phyloP scores from a whole-genome alignment of 257 asterid species.

The Fraxinus cuspidata region DNA sequence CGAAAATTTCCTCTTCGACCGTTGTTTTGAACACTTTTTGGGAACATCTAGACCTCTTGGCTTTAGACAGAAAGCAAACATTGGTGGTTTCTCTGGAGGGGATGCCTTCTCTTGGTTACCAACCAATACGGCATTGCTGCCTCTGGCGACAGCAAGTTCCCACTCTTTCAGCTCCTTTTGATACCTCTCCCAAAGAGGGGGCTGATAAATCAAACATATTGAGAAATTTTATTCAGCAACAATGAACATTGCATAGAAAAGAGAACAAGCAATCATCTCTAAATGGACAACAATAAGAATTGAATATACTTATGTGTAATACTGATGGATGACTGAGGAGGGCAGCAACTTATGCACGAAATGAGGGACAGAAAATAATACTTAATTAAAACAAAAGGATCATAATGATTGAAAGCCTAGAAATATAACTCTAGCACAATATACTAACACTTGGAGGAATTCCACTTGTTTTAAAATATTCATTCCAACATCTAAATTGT shows the following conservation, averaged over 20 bases:
- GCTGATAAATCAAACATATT: constrained; percentile 48
- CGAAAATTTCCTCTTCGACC: constrained; percentile 75
- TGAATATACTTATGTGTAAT: background rate
- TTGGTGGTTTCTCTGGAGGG: constrained; percentile 74
- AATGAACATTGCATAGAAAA: constrained; percentile 6
- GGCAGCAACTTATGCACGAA: background rate
- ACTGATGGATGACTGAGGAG: background rate
- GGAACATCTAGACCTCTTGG: constrained; percentile 94
- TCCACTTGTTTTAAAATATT: background rate
- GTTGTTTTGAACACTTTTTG: constrained; percentile 79
- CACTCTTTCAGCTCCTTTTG: constrained; percentile 82
- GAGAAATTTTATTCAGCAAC: constrained; percentile 11
- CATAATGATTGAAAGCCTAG: background rate
- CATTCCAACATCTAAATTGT: background rate
- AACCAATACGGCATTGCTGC: constrained; percentile 39
- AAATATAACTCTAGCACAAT: background rate
- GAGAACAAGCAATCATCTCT: constrained; percentile 3
- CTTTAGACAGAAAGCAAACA: constrained; percentile 88
- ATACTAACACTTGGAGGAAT: background rate
- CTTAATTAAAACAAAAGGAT: background rate
- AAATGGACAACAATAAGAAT: background rate
- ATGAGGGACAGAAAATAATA: too few relatives aligned
- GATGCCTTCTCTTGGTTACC: constrained; percentile 56
- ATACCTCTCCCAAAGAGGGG: constrained; percentile 91
- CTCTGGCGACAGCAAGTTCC: constrained; percentile 65